Conservation (phyloP, 1,284 basidiomycete species). For the Puccinia hordei region DNA sequence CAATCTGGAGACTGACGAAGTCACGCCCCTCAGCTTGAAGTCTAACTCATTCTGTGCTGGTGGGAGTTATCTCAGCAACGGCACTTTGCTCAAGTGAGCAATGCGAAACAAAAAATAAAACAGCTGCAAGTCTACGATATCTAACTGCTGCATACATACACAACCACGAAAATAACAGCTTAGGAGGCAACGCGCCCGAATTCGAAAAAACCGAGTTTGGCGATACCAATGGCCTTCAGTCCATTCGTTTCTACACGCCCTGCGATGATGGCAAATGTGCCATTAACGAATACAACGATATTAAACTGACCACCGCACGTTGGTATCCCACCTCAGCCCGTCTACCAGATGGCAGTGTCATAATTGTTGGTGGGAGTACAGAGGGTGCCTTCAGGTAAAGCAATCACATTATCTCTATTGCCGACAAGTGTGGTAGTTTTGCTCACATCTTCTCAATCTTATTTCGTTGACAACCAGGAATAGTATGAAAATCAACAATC, state of each 20-base stretch:
- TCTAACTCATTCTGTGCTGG: slow-evolving; percentile 47
- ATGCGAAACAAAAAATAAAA: background rate
- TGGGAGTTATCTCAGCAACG: slow-evolving; percentile 38
- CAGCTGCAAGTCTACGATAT: background rate
- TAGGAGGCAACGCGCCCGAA: background rate
- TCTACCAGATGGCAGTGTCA: slow-evolving; percentile 61
- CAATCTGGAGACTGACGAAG: slow-evolving; percentile 32
- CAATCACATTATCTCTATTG: background rate
- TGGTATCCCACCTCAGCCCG: slow-evolving; percentile 76
- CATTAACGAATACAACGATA: slow-evolving; percentile 67
- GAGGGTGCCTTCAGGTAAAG: slow-evolving; percentile 51
- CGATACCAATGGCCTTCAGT: slow-evolving; percentile 73
- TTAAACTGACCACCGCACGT: slow-evolving; percentile 67
- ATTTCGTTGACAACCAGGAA: slow-evolving; percentile 20
- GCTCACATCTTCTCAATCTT: slow-evolving; percentile 34
- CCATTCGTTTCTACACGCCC: slow-evolving; percentile 72
- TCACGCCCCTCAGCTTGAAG: slow-evolving; percentile 3
- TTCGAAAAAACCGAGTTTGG: slow-evolving; percentile 67
- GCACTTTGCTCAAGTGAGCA: slow-evolving; percentile 40
- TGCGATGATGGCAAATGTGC: slow-evolving; percentile 66
- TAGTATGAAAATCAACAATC: slow-evolving; percentile 33
- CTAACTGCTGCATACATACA: background rate
- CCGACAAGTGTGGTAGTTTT: slow-evolving; percentile 53
- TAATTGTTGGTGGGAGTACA: slow-evolving; percentile 50
- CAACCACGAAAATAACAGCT: background rate